Evolutionary conservation across 331 rosid genomes (phyloP).

Genomic region (Pyracantha coccinea): DNA sequence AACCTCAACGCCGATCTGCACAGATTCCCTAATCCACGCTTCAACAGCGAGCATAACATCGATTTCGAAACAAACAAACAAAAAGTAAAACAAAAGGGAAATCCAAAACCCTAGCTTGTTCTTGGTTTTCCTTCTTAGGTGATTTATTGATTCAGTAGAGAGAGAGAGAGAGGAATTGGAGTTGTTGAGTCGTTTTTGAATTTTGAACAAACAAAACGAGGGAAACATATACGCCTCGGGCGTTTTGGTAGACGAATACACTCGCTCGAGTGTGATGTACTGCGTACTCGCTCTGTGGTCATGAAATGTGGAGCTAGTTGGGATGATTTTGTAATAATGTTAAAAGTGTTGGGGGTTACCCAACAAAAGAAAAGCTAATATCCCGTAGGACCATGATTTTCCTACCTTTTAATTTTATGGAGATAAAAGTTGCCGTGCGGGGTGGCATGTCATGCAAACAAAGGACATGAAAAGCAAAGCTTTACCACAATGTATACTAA

Average conservation of each 20-base stretch:
- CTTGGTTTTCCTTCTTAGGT: neutral
- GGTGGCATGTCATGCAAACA: constrained; percentile 9
- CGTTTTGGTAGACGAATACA: neutral
- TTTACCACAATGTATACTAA: neutral
- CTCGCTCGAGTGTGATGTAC: neutral
- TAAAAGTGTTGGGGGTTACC: neutral
- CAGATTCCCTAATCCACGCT: constrained; percentile 31
- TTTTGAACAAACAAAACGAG: constrained; percentile 63
- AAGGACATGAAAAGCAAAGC: constrained; percentile 5
- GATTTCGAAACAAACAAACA: neutral
- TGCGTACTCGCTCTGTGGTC: neutral
- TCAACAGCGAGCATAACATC: constrained; percentile 53
- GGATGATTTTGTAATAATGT: neutral
- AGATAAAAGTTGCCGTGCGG: neutral
- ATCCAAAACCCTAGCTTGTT: constrained; percentile 12
- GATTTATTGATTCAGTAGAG: neutral
- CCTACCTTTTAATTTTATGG: neutral
- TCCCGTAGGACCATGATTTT: neutral
- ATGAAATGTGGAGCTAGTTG: neutral
- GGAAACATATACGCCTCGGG: constrained; percentile 36
- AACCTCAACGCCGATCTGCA: constrained; percentile 43
- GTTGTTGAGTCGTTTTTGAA: constrained; percentile 57
- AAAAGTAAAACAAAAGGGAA: neutral
- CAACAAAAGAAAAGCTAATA: no score
- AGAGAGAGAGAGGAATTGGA: constrained; percentile 4